Base-by-base conservation (phyloP, 768 basidiomycete genomes). In the Mycena kentingensis region DNA sequence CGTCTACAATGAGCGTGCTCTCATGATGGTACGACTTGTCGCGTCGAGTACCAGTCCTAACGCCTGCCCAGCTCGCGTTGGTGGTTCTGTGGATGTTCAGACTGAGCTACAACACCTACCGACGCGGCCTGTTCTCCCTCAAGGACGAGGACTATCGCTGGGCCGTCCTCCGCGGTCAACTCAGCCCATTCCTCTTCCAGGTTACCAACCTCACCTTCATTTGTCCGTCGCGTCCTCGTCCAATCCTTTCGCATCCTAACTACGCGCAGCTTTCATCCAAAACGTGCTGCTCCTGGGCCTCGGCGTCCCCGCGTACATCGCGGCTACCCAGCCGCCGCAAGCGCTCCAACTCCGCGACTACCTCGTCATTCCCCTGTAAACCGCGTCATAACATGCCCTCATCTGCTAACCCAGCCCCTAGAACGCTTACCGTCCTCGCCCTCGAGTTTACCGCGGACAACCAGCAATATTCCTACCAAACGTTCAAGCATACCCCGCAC, bases 71-170 rank as follows among this genome's bases (percentile, higher is more conserved):
- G n/a, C 19, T 43, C 65, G 57, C 27, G 61, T 29, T 49, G 52
- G 41, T 39, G 44, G 11, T 42, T 13, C 42, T 45, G 22, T n/a
- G 43, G 35, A 25, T 41, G 12, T 42, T 39, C 18, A 76, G 91
- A 37, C 70, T 96, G 43, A 81, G 80, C 6, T 91, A 90, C 63
- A 93, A 98, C 65, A 88, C 93, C 0, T 85, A 84, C 68, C 77
- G 93, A 29, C 80, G 96, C 45, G 96, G 91, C 3, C 74, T 96
- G 5, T 93, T 92, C 63, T 77, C 68, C 43, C 67, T 85, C 88
- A 77, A 80, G 24, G 90, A 90, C 22, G 93, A 96, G 68, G 94
- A 97, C 67, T 98, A 98, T 63, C 87, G 96, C 24, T 98, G 95
- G 91, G 81, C 75, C 2, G 72, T 93, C 31, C 76, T 97, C 13